Base-by-base conservation (phyloP, 148 eudicot genomes). In the Persicaria tinctoria region DNA sequence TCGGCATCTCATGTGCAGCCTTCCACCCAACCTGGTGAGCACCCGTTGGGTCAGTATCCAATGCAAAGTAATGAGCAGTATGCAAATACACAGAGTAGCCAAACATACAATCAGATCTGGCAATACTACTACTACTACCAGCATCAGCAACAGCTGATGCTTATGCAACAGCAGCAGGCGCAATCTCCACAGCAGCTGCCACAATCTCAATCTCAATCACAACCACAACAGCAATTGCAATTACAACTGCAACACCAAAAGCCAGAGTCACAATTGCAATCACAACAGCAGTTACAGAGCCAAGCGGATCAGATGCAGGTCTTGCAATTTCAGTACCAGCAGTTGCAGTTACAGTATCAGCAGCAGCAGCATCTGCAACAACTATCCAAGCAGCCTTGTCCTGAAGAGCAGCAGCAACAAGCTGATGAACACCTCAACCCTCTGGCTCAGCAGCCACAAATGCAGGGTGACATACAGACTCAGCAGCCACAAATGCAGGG, bases 111-210 rank as follows among this genome's bases (percentile, higher is more conserved):
- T 81, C 89, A 85, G 76, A 81, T 85, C 86, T 82, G 82, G 82
- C 90, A 86, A 62, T 85, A 86, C 82, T 85, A 85, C 78, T 87
- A 84, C 54, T 82, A 77, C 68, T 80, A 83, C 56, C 92, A 86
- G 71, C 92, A 88, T 72, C 83, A 80, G 78, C 73, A 85, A 53
- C 88, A 84, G 72, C 84, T 77, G 48, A 72, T 81, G 72, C 81
- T 80, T 56, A 73, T 76, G 66, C 89, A 87, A 46, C 77, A 78
- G 46, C 73, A 62, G 27, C 86, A 81, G 46, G 68, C 0, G 68
- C 76, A 68, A 51, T 32, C 80, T 56, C 74, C 72, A 41, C 79
- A 80, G 63, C 83, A 84, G 74, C 85, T 79, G 66, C 78, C 59
- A 74, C 76, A 73, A 85, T 32, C 41, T 32, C 76, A 73, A 85